These are phyloP conservation scores for Puccinellia tenuiflora DNA, from an alignment of 176 grass and related monocot species.

Conservation along the genomic window DNA sequence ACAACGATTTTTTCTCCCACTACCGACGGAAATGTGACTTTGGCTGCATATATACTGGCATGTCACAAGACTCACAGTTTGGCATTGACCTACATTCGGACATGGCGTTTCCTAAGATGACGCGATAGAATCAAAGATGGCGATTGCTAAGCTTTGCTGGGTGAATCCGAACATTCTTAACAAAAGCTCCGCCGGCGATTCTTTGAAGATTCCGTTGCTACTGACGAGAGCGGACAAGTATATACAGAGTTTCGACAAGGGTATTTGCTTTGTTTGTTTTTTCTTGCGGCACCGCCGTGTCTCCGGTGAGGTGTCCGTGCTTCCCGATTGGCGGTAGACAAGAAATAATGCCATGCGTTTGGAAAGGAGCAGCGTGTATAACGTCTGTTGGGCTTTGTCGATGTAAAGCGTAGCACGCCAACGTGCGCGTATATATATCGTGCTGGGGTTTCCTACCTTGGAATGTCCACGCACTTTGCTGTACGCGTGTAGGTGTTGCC, in stretches of 20 bases:
- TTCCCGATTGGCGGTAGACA: conserved; percentile 23
- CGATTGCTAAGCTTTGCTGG: not conserved
- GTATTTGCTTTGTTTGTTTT: not conserved
- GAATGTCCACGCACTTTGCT: conserved; percentile 11
- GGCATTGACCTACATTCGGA: conserved; percentile 6
- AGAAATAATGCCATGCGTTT: not conserved
- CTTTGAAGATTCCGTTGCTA: conserved; percentile 14
- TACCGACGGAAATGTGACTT: not conserved
- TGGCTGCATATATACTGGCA: conserved; percentile 5
- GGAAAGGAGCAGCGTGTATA: not conserved
- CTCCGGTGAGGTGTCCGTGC: conserved; percentile 14
- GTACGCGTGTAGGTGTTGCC: not conserved
- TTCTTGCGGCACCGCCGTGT: not conserved
- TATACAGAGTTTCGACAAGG: conserved; percentile 12
- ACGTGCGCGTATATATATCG: not conserved
- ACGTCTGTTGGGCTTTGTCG: conserved; percentile 14
- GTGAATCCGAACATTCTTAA: conserved; percentile 2
- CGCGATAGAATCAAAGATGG: not conserved
- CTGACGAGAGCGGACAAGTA: not conserved
- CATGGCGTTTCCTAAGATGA: conserved; percentile 21
- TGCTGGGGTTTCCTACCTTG: not conserved
- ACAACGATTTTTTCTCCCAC: not conserved
- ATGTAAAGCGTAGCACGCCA: conserved; percentile 16
- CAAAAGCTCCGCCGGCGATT: not conserved
- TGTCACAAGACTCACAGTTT: not conserved